Conservation (phyloP, 495 filamentous ascomycete genomes). For the Podospora bellae-mahoneyi region DNA sequence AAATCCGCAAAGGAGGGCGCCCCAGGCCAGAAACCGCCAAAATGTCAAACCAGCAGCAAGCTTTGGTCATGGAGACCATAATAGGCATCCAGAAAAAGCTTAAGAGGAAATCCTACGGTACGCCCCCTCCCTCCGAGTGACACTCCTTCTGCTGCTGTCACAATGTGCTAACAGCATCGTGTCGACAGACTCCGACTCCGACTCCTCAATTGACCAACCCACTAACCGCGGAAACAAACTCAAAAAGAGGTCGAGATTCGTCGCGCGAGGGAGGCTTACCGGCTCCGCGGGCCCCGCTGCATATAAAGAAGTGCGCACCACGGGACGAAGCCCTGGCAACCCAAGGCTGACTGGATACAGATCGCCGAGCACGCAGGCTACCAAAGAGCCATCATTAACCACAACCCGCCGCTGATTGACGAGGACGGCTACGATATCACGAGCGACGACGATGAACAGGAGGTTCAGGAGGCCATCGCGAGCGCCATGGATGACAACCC, state of each 20-base stretch:
- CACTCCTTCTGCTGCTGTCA: background rate
- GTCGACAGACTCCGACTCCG: conserved; percentile 72
- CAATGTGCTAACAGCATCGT: conserved; percentile 7
- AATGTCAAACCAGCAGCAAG: conserved; percentile 35
- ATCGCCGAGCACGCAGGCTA: conserved; percentile 81
- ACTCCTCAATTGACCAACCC: conserved; percentile 71
- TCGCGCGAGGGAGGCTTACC: conserved; percentile 72
- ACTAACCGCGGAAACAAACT: conserved; percentile 93
- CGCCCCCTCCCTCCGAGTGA: background rate
- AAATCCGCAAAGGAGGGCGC: background rate
- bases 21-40: conserved; percentile 1
- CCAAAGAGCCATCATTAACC: conserved; percentile 75
- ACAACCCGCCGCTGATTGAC: conserved; percentile 71
- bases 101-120: conserved; percentile 33
- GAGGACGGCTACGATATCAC: conserved; percentile 84
- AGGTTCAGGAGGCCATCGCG: conserved; percentile 59
- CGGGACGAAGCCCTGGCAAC: background rate
- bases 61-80: conserved; percentile 32
- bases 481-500: conserved; percentile 75
- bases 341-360: conserved; percentile 40
- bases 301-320: conserved; percentile 73
- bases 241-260: conserved; percentile 73
- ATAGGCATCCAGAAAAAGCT: conserved; percentile 26
- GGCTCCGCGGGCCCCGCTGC: conserved; percentile 64
- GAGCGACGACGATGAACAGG: conserved; percentile 71